These are phyloP conservation scores for Alternaria longipes DNA, from an alignment of 2,329 filamentous ascomycete species.

Conservation along the genomic window DNA sequence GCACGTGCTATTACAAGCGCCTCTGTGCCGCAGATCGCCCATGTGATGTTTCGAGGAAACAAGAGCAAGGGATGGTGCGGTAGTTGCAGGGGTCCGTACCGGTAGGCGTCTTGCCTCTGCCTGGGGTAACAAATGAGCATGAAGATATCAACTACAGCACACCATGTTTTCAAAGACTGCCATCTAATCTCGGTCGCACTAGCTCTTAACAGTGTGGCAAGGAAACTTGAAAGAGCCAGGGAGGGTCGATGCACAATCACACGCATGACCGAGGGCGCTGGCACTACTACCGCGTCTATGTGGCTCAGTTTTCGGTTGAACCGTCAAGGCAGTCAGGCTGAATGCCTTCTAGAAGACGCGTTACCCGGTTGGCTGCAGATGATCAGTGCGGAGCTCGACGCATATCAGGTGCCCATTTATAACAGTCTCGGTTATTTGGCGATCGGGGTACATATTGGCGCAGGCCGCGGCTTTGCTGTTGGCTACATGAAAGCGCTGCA, in stretches of 20 bases:
- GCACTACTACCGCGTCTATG: conserved; percentile 1
- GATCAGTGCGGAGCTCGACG: conserved; percentile 34
- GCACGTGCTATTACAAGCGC: conserved; percentile 40
- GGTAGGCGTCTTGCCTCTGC: conserved; percentile 33
- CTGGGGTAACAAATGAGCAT: conserved; percentile 35
- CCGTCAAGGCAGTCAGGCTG: conserved; percentile 28
- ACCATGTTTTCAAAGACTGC: conserved; percentile 17
- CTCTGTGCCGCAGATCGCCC: conserved; percentile 37
- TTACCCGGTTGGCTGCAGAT: conserved; percentile 33
- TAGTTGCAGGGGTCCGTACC: conserved; percentile 23
- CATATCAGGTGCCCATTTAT: conserved; percentile 45
- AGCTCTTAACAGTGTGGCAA: not conserved
- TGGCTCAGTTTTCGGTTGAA: conserved; percentile 24
- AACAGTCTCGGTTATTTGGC: conserved; percentile 48
- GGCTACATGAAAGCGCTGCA: conserved; percentile 41
- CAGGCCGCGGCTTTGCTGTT: conserved; percentile 26
- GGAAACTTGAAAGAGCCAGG: not conserved
- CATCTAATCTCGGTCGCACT: conserved; percentile 1
- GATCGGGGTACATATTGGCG: conserved; percentile 30
- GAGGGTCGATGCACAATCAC: conserved; percentile 1
- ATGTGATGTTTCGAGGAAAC: conserved; percentile 24
- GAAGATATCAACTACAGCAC: conserved; percentile 17
- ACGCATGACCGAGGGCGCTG: conserved; percentile 1
- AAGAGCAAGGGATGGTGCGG: conserved; percentile 20
- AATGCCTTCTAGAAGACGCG: conserved; percentile 39